Percentiles rank a stretch among this genome's conserved stretches.
These are phyloP conservation scores for Cladosporium sp. DNA, from an alignment of 2,329 filamentous ascomycete genomes.

Conservation along the genomic window DNA sequence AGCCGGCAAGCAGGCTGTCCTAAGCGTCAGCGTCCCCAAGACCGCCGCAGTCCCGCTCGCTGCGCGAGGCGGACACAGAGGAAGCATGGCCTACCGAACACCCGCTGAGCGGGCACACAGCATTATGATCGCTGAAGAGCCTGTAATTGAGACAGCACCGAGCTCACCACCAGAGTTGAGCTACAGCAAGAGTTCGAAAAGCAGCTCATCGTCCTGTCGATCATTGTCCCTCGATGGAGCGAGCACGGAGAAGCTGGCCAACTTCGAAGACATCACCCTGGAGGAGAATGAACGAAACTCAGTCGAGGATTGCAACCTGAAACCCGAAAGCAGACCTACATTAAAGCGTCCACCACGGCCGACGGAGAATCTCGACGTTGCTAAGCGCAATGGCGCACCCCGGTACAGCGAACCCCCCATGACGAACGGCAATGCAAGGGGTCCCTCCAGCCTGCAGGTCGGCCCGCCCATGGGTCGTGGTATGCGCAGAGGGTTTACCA, in stretches of 20 bases:
- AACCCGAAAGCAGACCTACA: conserved; percentile 27
- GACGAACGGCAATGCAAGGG: conserved; percentile 13
- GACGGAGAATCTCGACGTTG: conserved; percentile 4
- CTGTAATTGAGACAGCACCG: conserved; percentile 18
- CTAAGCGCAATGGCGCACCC: conserved; percentile 4
- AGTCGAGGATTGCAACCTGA: conserved; percentile 47
- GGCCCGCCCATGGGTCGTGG: conserved; percentile 32
- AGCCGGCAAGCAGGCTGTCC: conserved; percentile 13
- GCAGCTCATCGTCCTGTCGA: conserved; percentile 69
- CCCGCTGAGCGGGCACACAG: conserved; percentile 13
- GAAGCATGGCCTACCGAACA: conserved; percentile 12
- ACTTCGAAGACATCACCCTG: conserved; percentile 93
- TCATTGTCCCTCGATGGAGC: conserved; percentile 61
- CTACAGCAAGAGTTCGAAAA: conserved; percentile 83
- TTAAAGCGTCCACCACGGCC: conserved; percentile 22
- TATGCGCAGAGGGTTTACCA: conserved; percentile 39
- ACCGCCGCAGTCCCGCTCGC: conserved; percentile 10
- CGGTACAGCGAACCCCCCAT: neutral
- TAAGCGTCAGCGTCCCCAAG: conserved; percentile 17
- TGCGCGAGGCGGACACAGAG: conserved; percentile 12
- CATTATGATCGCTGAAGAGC: conserved; percentile 19
- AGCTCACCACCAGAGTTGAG: conserved; percentile 42
- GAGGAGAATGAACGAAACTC: conserved; percentile 48
- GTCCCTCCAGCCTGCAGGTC: conserved; percentile 30
- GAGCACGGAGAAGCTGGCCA: conserved; percentile 62